Evolutionary conservation across 139 green algal genomes (phyloP).

Genomic region (Nannochloris sp.): DNA sequence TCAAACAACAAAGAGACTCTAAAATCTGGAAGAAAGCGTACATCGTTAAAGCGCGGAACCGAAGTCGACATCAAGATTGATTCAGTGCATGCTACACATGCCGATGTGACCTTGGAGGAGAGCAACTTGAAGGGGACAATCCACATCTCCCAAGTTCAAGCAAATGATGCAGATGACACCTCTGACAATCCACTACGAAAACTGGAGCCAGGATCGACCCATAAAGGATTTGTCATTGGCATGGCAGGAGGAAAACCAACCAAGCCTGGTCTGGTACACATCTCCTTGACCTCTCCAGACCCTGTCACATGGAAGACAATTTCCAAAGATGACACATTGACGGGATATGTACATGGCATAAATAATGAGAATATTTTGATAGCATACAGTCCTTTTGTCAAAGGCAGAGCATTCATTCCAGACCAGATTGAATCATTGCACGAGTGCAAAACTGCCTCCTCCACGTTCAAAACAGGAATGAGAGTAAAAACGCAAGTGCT

Average conservation of each 20-base stretch:
- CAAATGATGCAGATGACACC: not conserved
- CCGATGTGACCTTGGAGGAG: slow-evolving; percentile 29
- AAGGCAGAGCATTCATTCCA: slow-evolving; percentile 14
- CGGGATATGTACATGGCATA: slow-evolving; percentile 28
- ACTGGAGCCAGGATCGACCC: not conserved
- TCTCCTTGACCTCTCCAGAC: too few relatives aligned
- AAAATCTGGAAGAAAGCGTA: not conserved
- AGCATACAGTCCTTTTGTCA: slow-evolving; percentile 13
- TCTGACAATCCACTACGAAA: not conserved
- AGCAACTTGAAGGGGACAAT: slow-evolving; percentile 32
- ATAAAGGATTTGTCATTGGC: not conserved
- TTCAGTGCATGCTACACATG: slow-evolving; percentile 30
- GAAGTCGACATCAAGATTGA: slow-evolving; percentile 32
- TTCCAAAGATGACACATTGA: slow-evolving; percentile 11
- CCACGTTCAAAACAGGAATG: slow-evolving; percentile 1
- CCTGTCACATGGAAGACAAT: slow-evolving; percentile 2
- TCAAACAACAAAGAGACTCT: not conserved
- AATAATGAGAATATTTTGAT: slow-evolving; percentile 19
- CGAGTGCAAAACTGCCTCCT: slow-evolving; percentile 7
- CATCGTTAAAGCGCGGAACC: not conserved
- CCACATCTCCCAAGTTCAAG: slow-evolving; percentile 47
- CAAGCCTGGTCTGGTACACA: too few relatives aligned
- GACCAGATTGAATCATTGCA: not conserved
- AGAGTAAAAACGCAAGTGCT: slow-evolving; percentile 9
- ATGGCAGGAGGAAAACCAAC: not conserved